phyloP scores from a whole-genome alignment of 768 basidiomycete species.

The Lactarius trivialis region DNA sequence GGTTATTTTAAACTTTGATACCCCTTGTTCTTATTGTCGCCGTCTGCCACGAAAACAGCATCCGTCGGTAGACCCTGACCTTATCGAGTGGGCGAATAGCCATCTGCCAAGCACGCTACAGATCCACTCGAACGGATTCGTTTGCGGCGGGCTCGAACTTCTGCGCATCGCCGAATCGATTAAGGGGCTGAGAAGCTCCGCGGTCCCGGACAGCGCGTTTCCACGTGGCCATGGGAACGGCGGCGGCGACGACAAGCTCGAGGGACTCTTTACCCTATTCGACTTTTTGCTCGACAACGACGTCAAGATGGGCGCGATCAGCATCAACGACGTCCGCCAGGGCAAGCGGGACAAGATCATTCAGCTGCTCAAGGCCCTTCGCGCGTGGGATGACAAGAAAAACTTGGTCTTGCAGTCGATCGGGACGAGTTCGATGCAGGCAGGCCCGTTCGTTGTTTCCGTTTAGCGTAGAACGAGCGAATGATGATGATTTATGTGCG shows the following conservation, averaged over 20 bases:
- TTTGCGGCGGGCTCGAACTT: conserved; percentile 68
- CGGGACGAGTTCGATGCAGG: conserved; percentile 30
- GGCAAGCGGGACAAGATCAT: conserved; percentile 77
- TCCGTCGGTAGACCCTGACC: conserved; percentile 37
- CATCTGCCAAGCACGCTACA: conserved; percentile 63
- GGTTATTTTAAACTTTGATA: not conserved
- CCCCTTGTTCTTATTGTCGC: not conserved
- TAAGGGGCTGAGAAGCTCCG: conserved; percentile 58
- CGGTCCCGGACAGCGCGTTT: conserved; percentile 76
- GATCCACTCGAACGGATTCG: conserved; percentile 41
- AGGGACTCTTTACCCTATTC: conserved; percentile 83
- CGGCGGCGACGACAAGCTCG: conserved; percentile 66
- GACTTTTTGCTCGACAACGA: conserved; percentile 92
- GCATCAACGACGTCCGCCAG: conserved; percentile 86
- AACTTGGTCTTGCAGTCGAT: conserved; percentile 48
- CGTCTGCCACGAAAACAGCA: conserved; percentile 17
- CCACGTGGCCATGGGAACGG: conserved; percentile 38
- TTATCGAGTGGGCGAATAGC: conserved; percentile 86
- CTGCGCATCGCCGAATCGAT: conserved; percentile 82
- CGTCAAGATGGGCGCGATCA: conserved; percentile 84
- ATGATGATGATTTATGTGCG: not conserved
- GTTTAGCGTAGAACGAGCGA: not conserved
- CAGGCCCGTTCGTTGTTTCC: conserved; percentile 28
- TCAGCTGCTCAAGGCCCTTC: conserved; percentile 71
- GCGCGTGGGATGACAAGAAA: conserved; percentile 75